A percentile compares a stretch with the other conserved stretches of the same genome.
phyloP scores from a whole-genome alignment of 805 yeast species.

The Clavispora santaluciae region DNA sequence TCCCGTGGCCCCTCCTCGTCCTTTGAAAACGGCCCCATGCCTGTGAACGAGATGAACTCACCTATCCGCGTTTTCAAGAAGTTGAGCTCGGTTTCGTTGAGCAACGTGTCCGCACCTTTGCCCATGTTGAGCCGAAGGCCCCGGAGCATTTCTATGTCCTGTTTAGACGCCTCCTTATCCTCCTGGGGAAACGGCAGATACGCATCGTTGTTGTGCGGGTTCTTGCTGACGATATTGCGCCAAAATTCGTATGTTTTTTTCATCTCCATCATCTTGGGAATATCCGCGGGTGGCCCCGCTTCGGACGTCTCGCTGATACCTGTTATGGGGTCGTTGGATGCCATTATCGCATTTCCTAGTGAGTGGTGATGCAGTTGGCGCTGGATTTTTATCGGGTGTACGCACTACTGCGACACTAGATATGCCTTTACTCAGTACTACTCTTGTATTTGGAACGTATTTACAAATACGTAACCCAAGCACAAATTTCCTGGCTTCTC shows the following conservation, averaged over 20 bases:
- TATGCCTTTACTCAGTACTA: too few relatives aligned
- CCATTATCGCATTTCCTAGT: background rate
- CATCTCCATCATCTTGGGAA: conserved; percentile 14
- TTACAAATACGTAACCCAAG: too few relatives aligned
- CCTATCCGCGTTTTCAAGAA: conserved; percentile 1
- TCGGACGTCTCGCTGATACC: background rate
- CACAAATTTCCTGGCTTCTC: too few relatives aligned
- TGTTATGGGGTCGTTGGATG: background rate
- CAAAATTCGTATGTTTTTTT: conserved; percentile 34
- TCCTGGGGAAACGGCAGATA: conserved; percentile 29
- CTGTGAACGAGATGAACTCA: conserved; percentile 4
- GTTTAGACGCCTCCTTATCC: conserved; percentile 3
- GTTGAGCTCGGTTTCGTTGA: conserved; percentile 2
- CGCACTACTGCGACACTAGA: too few relatives aligned
- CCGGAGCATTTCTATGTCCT: background rate
- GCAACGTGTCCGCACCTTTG: background rate
- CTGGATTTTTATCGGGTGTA: background rate
- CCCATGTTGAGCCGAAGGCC: conserved; percentile 1
- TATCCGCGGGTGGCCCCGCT: conserved; percentile 4
- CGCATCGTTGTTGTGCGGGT: conserved; percentile 18
- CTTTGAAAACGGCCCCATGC: conserved; percentile 1
- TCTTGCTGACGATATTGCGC: conserved; percentile 29
- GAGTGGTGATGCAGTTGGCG: background rate
- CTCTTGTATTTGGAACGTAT: too few relatives aligned
- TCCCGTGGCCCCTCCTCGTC: conserved; percentile 7